Base-by-base conservation (phyloP, 495 filamentous ascomycete species). In the Apiosordaria backusii region DNA sequence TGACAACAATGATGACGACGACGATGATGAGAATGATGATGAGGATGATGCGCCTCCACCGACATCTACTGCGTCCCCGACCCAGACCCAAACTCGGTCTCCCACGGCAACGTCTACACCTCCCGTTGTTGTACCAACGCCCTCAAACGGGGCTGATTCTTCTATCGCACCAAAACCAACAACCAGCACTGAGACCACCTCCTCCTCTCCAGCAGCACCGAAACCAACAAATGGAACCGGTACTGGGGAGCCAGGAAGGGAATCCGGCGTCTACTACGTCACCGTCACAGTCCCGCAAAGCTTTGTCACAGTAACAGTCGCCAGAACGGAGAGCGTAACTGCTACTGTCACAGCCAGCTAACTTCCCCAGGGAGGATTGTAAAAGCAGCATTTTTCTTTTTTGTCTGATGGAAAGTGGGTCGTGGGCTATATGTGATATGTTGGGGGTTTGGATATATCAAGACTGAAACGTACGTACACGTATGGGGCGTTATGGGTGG, bases 261-360 rank as follows among this genome's bases (percentile, higher is more conserved):
- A 21, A 15, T n/a, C 26, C n/a, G 19, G 27, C 22, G 60, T 62
- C 19, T 62, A 54, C 16, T 53, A 53, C 29, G 60, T 62, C 4
- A 45, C 29, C 35, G 60, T 45, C 9, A 65, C 57, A 3, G 7
- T 60, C 21, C 27, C 57, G n/a, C 24, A 60, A 15, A 22, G 0
- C 24, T 60, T 35, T 16, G 24, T n/a, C 9, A 63, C 50, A 18
- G 45, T 55, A 13, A 45, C 13, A 57, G n/a, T 21, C 4, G 18
- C 22, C 52, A 55, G 21, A n/a, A 25, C 60, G 59, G 58, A 25
- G 58, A 26, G 25, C 45, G 57, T 57, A 26, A 16, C 69, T 35
- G 50, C 53, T 7, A n/a, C 55, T 16, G 40, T 29, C 4, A 7
- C n/a, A 55, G 22, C 5, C 19, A 55, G 52, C 4, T 21, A 55